phyloP scores from a whole-genome alignment of 768 basidiomycete species.

The Piloderma croceum region DNA sequence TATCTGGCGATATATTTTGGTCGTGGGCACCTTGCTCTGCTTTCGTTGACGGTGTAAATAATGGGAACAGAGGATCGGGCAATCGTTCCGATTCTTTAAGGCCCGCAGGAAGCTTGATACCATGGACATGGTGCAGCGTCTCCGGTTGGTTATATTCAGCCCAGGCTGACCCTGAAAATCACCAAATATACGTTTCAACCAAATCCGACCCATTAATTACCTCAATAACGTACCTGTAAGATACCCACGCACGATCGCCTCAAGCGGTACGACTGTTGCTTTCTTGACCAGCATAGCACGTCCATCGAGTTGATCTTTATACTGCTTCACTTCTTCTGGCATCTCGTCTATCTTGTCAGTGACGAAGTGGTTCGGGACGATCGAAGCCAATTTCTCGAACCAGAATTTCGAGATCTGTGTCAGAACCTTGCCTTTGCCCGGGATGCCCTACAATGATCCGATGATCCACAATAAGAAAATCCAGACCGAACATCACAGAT shows the following conservation, averaged over 20 bases:
- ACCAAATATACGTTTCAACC: background rate
- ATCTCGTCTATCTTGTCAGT: constrained; percentile 73
- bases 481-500: background rate
- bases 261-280: constrained; percentile 84
- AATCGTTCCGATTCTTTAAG: constrained; percentile 84
- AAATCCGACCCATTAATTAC: background rate
- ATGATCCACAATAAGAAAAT: background rate
- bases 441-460: constrained; percentile 90
- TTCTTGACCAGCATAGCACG: constrained; percentile 88
- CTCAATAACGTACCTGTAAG: constrained; percentile 65
- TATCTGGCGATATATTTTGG: constrained; percentile 87
- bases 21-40: constrained; percentile 92
- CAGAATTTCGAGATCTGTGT: constrained; percentile 92
- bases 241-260: constrained; percentile 95
- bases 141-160: constrained; percentile 82
- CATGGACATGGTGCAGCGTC: constrained; percentile 91
- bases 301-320: constrained; percentile 73
- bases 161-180: constrained; percentile 85
- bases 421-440: constrained; percentile 85
- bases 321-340: constrained; percentile 72
- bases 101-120: constrained; percentile 67
- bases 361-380: constrained; percentile 89
- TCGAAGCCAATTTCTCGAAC: constrained; percentile 75
- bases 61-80: constrained; percentile 67
- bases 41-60: constrained; percentile 98